Conservation (phyloP, 306 rosid species). For the Trifolium pratense region DNA sequence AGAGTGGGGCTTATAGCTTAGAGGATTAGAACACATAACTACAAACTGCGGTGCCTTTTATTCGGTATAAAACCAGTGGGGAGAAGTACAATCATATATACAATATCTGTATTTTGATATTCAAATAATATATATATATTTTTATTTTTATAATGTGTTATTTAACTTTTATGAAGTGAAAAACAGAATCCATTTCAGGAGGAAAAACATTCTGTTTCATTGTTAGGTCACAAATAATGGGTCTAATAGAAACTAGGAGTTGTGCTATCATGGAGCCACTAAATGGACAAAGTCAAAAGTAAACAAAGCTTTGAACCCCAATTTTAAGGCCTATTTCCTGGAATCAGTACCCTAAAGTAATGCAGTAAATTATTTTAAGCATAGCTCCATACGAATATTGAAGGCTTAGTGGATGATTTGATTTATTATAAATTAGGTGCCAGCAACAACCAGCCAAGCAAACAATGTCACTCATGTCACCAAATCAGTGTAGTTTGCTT, state of each 20-base stretch:
- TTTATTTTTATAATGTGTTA: too few species aligned
- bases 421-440: constrained; percentile 9
- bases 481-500: constrained; percentile 39
- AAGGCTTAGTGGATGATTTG: constrained; percentile 37
- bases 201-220: constrained; percentile 11
- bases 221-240: constrained; percentile 34
- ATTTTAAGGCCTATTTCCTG: constrained; percentile 57
- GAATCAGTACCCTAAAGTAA: constrained; percentile 57
- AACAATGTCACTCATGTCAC: constrained; percentile 40
- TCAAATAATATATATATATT: too few species aligned
- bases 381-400: constrained; percentile 11
- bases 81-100: too few species aligned
- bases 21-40: too few species aligned
- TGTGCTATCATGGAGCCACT: constrained; percentile 56
- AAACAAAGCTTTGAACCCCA: constrained; percentile 55
- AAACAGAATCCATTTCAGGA: background rate
- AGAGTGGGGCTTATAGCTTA: too few species aligned
- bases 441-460: constrained; percentile 61
- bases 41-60: too few species aligned
- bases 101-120: too few species aligned
- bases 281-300: constrained; percentile 53
- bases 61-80: too few species aligned
- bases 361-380: constrained; percentile 48
- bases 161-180: background rate
- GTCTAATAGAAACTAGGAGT: constrained; percentile 18